Evolutionary conservation across 257 asterid genomes (phyloP).

Genomic region (Salvia splendens): DNA sequence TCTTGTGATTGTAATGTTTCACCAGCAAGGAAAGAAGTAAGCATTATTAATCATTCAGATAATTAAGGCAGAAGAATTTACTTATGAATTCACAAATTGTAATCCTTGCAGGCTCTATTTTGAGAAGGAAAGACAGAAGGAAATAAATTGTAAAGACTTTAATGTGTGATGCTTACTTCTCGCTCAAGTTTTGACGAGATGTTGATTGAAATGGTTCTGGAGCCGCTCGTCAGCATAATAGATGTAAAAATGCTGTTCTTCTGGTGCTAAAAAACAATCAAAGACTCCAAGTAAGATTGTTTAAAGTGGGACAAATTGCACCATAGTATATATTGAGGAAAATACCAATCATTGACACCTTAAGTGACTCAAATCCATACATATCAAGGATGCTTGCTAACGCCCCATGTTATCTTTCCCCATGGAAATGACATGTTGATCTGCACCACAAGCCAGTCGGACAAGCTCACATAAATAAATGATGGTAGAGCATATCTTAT

Average conservation of each 20-base stretch:
- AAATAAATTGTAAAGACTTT: conserved; percentile 11
- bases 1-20: conserved; percentile 51
- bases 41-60: conserved; percentile 17
- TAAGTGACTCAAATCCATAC: conserved; percentile 44
- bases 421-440: conserved; percentile 55
- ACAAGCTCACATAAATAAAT: conserved; percentile 72
- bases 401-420: conserved; percentile 53
- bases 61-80: conserved; percentile 8
- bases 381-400: conserved; percentile 77
- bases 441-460: conserved; percentile 47
- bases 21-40: conserved; percentile 7
- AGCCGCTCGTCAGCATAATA: conserved; percentile 94
- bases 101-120: neutral
- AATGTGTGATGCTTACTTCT: conserved; percentile 55
- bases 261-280: conserved; percentile 31
- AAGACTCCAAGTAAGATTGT: too few species aligned
- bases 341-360: too few species aligned
- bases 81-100: conserved; percentile 24
- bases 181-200: conserved; percentile 83
- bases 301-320: too few species aligned
- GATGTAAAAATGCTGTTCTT: conserved; percentile 81
- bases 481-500: conserved; percentile 85
- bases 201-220: conserved; percentile 82
- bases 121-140: conserved; percentile 22
- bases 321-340: too few species aligned